These are phyloP conservation scores for Chlamydomonas asymmetrica DNA, from an alignment of 139 green algal genomes.

Conservation along the genomic window DNA sequence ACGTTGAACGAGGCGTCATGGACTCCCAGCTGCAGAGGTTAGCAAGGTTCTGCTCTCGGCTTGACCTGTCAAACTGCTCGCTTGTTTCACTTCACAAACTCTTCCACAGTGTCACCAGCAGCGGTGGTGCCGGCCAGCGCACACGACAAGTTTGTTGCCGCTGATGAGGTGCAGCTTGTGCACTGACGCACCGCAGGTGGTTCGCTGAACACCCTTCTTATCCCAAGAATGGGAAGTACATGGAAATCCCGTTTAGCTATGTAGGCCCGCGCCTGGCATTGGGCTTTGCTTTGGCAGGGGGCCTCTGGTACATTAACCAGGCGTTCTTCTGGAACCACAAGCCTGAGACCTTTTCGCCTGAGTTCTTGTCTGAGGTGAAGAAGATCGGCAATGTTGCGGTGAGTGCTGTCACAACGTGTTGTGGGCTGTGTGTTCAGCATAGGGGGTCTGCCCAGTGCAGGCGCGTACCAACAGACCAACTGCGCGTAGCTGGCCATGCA, in stretches of 20 bases:
- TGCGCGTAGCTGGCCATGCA: no score
- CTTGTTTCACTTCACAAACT: no score
- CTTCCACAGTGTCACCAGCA: no score
- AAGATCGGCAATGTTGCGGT: conserved; percentile 44
- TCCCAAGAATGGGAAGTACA: conserved; percentile 14
- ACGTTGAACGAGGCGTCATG: no score
- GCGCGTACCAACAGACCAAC: no score
- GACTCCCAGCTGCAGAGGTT: no score
- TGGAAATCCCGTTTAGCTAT: conserved; percentile 29
- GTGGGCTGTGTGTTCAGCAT: no score
- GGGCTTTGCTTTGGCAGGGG: conserved; percentile 17
- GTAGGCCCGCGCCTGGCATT: conserved; percentile 20
- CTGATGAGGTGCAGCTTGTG: conserved; percentile 32
- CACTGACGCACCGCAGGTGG: conserved; percentile 20
- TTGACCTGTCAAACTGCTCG: no score
- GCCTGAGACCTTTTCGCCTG: conserved; percentile 31
- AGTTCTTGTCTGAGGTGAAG: conserved; percentile 41
- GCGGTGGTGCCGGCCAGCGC: no score
- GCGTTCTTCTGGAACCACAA: conserved; percentile 30
- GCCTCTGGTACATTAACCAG: conserved; percentile 12
- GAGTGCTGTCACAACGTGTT: not conserved
- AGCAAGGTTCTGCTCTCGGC: no score
- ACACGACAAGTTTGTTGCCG: no score
- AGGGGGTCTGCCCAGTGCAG: no score
- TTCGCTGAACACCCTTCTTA: conserved; percentile 27